Base-by-base conservation (phyloP, 176 grass and related monocot genomes). In the Eleusine coracana region DNA sequence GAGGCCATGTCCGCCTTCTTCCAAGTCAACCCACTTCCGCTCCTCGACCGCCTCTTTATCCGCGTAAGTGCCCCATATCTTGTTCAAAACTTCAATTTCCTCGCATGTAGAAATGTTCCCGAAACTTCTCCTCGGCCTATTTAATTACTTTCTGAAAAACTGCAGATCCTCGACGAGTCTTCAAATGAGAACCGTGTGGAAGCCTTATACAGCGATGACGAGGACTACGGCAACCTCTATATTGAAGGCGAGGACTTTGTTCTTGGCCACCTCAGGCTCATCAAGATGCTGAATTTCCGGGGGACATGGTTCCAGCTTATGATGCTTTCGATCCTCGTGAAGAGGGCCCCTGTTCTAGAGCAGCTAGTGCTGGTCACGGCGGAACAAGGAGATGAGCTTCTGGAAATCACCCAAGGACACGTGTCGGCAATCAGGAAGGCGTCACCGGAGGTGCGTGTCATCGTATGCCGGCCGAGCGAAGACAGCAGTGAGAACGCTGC, bases 211-310 rank as follows among this genome's bases (percentile, higher is more conserved):
- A 1, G 67, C 3, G 20, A 36, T 5, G 45, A 74, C 5, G 15
- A 7, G 5, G 85, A 72, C 16, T 18, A 56, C 16, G 18, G 18
- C 17, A 5, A 21, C 3, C 6, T 56, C 17, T 6, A 20, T 21
- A 56, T 56, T 56, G 1, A 56, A 18, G 18, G 5, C 18, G 18
- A 56, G 1, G 54, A 7, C 54, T 21, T 56, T 18, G 54, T 56
- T 56, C 54, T 56, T 56, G 54, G 54, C 54, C 54, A 81, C 27
- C 84, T 92, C 16, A 92, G 67, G 52, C 50, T 84, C 72, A 62
- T 90, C 78, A 91, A 92, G 70, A 50, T 92, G 37, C 81, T 70
- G 42, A 90, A 88, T 67, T 84, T 95, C 27, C 11, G 58, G 37
- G 87, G 90, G 56, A 90, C 79, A 0, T 66, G 11, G 12, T 16